These are phyloP conservation scores for Salix purpurea DNA, from an alignment of 345 rosid species.

Conservation along the genomic window DNA sequence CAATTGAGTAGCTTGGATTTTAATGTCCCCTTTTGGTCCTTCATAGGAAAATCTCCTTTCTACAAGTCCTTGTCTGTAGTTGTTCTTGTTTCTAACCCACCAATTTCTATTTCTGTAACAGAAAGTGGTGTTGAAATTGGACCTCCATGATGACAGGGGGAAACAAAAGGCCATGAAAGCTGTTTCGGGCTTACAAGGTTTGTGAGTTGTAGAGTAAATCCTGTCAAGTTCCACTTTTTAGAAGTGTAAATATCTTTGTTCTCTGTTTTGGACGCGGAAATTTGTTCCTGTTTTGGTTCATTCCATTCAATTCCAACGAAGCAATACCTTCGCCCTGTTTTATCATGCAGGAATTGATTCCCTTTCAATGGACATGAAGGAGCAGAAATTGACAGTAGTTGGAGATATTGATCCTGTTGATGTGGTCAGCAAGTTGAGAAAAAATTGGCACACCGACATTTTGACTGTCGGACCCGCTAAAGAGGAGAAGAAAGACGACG, in stretches of 20 bases:
- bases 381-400: slow-evolving; percentile 47
- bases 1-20: background rate
- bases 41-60: background rate
- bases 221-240: background rate
- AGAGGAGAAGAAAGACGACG: slow-evolving; percentile 23
- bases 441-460: slow-evolving; percentile 32
- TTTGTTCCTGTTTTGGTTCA: background rate
- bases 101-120: slow-evolving; percentile 24
- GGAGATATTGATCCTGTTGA: slow-evolving; percentile 47
- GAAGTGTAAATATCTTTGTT: background rate
- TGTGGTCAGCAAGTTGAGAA: slow-evolving; percentile 40
- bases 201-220: background rate
- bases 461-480: slow-evolving; percentile 51
- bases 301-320: background rate
- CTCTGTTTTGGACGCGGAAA: no score
- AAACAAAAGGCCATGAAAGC: slow-evolving; percentile 51
- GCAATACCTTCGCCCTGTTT: background rate
- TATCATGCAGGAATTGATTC: slow-evolving; percentile 45
- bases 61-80: background rate
- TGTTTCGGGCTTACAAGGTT: slow-evolving; percentile 51
- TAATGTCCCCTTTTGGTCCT: background rate
- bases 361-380: slow-evolving; percentile 50
- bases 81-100: background rate
- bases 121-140: slow-evolving; percentile 61
- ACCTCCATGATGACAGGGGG: slow-evolving; percentile 42